Conservation (phyloP, 2,329 filamentous ascomycete genomes). For the Pseudogymnoascus sp. region DNA sequence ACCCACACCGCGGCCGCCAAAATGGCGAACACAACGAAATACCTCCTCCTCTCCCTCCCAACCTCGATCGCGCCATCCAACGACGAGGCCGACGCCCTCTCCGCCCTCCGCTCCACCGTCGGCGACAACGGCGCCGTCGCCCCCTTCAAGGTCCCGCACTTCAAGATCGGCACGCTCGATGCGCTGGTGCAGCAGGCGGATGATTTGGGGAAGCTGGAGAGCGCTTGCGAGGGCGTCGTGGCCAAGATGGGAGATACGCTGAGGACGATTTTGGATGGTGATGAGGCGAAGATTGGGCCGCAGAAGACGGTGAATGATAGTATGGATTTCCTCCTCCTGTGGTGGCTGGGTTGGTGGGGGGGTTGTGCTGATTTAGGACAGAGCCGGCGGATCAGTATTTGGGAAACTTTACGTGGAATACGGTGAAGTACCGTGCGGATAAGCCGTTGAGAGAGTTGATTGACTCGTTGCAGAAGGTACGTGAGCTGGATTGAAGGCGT, state of each 20-base stretch:
- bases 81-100: conserved; percentile 74
- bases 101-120: conserved; percentile 65
- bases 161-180: conserved; percentile 97
- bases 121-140: conserved; percentile 69
- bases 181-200: conserved; percentile 93
- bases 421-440: conserved; percentile 91
- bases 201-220: conserved; percentile 82
- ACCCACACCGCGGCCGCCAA: neutral
- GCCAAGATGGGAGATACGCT: conserved; percentile 57
- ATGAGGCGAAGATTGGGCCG: conserved; percentile 56
- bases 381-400: conserved; percentile 95
- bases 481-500: neutral
- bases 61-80: conserved; percentile 76
- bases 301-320: conserved; percentile 75
- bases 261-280: conserved; percentile 27
- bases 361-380: conserved; percentile 32
- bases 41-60: conserved; percentile 84
- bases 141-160: conserved; percentile 78
- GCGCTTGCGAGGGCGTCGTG: conserved; percentile 72
- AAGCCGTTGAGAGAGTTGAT: conserved; percentile 83
- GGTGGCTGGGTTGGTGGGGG: neutral
- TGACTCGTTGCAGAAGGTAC: conserved; percentile 78
- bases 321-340: conserved; percentile 68
- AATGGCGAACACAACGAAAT: conserved; percentile 42
- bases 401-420: conserved; percentile 88